Base-by-base conservation (phyloP, 2,329 filamentous ascomycete species). In the Pyrenochaeta sp. region DNA sequence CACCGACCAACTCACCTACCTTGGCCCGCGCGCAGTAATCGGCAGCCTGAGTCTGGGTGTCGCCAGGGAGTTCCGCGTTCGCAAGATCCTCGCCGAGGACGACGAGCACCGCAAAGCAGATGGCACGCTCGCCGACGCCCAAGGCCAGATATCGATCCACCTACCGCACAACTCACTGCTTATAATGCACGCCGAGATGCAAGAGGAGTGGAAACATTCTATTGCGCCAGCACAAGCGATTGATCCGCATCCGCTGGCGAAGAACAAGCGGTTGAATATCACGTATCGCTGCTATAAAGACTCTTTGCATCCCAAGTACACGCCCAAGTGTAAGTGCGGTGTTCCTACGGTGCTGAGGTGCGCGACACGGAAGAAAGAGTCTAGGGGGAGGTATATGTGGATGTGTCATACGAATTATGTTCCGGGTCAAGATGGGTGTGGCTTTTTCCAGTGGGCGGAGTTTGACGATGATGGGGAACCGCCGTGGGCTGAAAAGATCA, bases 101-200 rank as follows among this genome's bases (percentile, higher is more conserved):
- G 81, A 83, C 20, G 54, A 65, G 14, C 41, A 63, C 40, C 69
- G 74, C 29, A 66, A 72, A 49, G 70, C 65, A 11, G 56, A 73
- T 38, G 61, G 65, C 21, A 52, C 27, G 46, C 63, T 64, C 9
- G 75, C 81, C 2, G 87, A 94, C 53, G 79, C 81, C 0, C 84
- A 89, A 61, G 93, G 92, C 3, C 92, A 96, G 66, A 93, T 97
- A 45, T 85, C 90, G 1, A 94, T 97, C 29, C 90, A 96, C 59
- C 83, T 97, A 0, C 93, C 93, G 0, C 94, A 97, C 71, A 97
- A 97, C 69, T 95, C 90, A 0, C 80, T 97, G 0, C 79, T 99
- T 0, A 79, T 97, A 7, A 97, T 99, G 94, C 92, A 97, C 63
- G 92, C 93, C 1, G 90, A 96, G 66, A 97, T 96, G 90, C 93